Evolutionary conservation across 2,329 filamentous ascomycete species (phyloP).

Genomic region (Fusarium verrucosum): DNA sequence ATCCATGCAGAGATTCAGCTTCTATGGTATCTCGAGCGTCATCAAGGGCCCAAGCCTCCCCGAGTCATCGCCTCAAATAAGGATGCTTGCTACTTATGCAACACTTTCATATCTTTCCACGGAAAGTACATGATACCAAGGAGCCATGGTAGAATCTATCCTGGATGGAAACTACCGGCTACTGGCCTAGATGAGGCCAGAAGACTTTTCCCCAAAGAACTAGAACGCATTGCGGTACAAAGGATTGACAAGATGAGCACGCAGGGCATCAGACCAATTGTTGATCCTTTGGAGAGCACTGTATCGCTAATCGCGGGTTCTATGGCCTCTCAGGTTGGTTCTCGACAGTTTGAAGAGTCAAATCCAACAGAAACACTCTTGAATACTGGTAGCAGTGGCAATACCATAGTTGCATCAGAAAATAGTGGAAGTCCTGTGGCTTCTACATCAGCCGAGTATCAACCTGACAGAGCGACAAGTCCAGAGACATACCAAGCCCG

Average conservation of each 20-base stretch:
- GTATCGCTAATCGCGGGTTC: not conserved
- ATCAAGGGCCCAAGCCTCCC: conserved; percentile 2
- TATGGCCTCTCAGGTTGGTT: not conserved
- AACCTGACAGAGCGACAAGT: not conserved
- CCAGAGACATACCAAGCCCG: not conserved
- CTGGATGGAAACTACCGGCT: conserved; percentile 26
- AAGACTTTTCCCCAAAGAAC: not conserved
- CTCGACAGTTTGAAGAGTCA: not conserved
- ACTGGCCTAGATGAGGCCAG: not conserved
- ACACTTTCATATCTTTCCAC: conserved; percentile 21
- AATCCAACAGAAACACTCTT: not conserved
- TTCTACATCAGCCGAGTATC: not conserved
- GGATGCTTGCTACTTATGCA: conserved; percentile 36
- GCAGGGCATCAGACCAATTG: not conserved
- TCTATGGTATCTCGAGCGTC: conserved; percentile 24
- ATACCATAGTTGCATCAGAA: not conserved
- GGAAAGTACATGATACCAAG: conserved; percentile 11
- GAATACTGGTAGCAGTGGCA: not conserved
- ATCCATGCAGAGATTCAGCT: conserved; percentile 41
- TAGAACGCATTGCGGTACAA: conserved; percentile 4
- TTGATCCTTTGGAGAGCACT: conserved; percentile 14
- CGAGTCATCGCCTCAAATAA: conserved; percentile 37
- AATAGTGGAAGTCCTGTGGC: not conserved
- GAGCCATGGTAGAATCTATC: conserved; percentile 35
- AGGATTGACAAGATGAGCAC: not conserved